phyloP scores from a whole-genome alignment of 2,329 filamentous ascomycete species.

The Colletotrichum coccodes region DNA sequence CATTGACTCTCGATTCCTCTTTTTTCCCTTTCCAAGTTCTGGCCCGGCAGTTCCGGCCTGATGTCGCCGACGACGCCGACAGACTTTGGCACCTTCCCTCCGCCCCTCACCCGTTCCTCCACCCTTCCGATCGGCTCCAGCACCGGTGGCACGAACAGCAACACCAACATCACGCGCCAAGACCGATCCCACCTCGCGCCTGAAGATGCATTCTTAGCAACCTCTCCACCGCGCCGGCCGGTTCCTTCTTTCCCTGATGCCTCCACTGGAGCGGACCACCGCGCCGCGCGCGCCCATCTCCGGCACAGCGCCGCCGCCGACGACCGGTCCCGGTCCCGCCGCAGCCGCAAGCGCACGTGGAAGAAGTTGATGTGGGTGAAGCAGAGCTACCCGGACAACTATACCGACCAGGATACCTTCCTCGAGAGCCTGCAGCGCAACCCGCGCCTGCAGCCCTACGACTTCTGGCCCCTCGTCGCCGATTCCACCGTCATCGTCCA shows the following conservation, averaged over 20 bases:
- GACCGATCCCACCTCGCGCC: constrained; percentile 80
- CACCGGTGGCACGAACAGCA: constrained; percentile 8
- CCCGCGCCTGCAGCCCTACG: constrained; percentile 91
- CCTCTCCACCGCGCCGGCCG: constrained; percentile 68
- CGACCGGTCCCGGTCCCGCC: constrained; percentile 70
- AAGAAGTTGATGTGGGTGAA: constrained; percentile 99
- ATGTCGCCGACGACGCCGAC: constrained; percentile 32
- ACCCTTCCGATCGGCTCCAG: constrained; percentile 48
- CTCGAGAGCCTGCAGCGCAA: constrained; percentile 96
- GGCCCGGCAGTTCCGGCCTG: constrained; percentile 1
- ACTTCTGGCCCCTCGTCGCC: constrained; percentile 96
- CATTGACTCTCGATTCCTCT: constrained; percentile 4
- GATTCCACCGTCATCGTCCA: constrained; percentile 97
- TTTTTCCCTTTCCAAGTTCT: background rate
- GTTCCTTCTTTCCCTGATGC: constrained; percentile 38
- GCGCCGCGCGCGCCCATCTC: constrained; percentile 21
- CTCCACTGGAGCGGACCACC: constrained; percentile 36
- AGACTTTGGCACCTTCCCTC: constrained; percentile 28
- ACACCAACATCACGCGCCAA: constrained; percentile 43
- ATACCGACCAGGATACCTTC: constrained; percentile 96
- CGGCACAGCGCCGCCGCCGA: constrained; percentile 51
- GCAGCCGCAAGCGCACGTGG: constrained; percentile 80
- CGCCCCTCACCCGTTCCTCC: constrained; percentile 49
- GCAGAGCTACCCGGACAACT: constrained; percentile 98
- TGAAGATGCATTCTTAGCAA: constrained; percentile 80